Evolutionary conservation across 768 basidiomycete genomes (phyloP), one percentile per base, ranked within the genome.

Genomic region (Leccinum variicolor): DNA sequence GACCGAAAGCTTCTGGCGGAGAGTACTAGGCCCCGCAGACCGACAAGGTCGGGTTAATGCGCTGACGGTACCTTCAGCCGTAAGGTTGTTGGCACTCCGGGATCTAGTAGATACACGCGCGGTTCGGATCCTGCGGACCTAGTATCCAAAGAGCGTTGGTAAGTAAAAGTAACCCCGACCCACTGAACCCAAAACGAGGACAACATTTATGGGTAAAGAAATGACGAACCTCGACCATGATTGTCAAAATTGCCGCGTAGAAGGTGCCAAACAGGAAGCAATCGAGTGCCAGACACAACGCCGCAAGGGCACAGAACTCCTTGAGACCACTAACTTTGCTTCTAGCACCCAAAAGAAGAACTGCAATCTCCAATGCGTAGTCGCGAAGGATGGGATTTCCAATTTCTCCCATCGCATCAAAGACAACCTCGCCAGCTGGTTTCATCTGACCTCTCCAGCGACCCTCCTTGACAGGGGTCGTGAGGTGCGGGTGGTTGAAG

Each of bases 291-390:
- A 99, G 79, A 52, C 92, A 79, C 17, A 98, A 71, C 1, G 94
- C 94, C 0, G 95, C 97, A 17, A 98, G 84, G 11, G 94, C 91
- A 69, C 96, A 98, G 62, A 98, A 96, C 73, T 99, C 95, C 60
- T 83, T 85, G 50, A 99, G 77, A 11, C 96, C 96, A 23, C 89
- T 86, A 26, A 98, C 93, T 47, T 86, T 87, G 59, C 86, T 87
- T 64, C 87, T 85, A 2, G 93, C 94, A 2, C 97, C 97, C 45
- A 95, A 81, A 46, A 88, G 75, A 5, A 99, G 82, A 2, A 97
- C 93, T 5, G 86, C 90, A 46, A 98, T 87, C 66, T 99, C 97
- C 51, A 99, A 80, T 4, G 86, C 85, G 61, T 97, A 99, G 70
- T 99, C 97, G 31, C 95, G 80, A 52, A 99, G 84, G 66, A 98